Base-by-base conservation (phyloP, 495 filamentous ascomycete genomes). In the Echria macrotheca region DNA sequence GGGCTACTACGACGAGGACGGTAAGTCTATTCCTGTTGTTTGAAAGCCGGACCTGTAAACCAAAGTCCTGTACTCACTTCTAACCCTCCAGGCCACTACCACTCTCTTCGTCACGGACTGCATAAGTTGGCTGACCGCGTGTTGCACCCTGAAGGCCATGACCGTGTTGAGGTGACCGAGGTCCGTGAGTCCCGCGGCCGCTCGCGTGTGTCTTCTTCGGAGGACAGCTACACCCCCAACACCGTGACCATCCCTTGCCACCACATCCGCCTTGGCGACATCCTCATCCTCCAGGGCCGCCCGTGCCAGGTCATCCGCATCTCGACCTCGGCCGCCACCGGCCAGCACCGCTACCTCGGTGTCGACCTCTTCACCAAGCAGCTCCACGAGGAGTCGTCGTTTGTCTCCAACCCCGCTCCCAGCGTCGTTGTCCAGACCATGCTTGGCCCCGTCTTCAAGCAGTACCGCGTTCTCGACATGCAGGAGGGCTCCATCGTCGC, bases 301-400 rank as follows among this genome's bases (percentile, higher is more conserved):
- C 93, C 94, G 53, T 97, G 91, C 87, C 93, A 97, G 82, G 91
- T 98, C 68, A 98, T 98, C 80, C 91, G 91, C 64, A 96, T 98
- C 84, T 94, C 89, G 57, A 94, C 90, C 72, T 97, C 94, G 49
- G 82, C 87, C 55, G 91, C 95, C 77, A 98, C 93, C 37, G 93
- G 94, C 68, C 93, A 98, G 82, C 89, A 97, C 80, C 89, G 93
- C 67, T 98, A 97, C 84, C 86, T 97, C 47, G 93, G 93, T 79
- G 93, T 98, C 55, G 93, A 98, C 74, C 87, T 98, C 62, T 98
- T 98, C 88, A 95, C 90, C 79, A 70, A 96, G 81, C 87, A 96
- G 75, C 84, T 98, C 46, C 91, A 97, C 71, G 93, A 98, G 75
- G 93, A 98, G 84, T 95, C 90, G 41, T 90, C 85, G 68, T 96